Base-by-base conservation (phyloP, 208 protist genomes). In the Leishmania mexicana region DNA sequence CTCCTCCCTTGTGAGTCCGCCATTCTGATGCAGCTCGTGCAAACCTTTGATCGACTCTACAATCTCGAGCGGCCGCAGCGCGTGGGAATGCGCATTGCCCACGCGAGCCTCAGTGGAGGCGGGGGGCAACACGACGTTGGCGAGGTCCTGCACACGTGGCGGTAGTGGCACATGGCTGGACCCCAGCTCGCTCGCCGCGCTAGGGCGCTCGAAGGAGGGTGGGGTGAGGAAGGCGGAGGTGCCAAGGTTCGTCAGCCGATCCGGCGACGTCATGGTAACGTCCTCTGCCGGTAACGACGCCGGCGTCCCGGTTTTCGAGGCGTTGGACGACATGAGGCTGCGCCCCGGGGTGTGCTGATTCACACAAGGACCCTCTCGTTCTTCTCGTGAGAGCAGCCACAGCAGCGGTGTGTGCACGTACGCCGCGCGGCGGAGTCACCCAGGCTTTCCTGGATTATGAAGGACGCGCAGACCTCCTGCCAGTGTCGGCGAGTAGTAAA, bases 1-100 rank as follows among this genome's bases (percentile, higher is more conserved):
- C 86, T 96, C 91, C 64, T 94, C 89, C 49, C 80, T 45, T 0
- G 90, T 96, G 79, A 96, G 90, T 13, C 88, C 90, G 72, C 93
- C 93, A 7, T 78, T 71, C 78, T 93, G 87, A 57, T 90, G 87
- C 57, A 96, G 85, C 77, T 94, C 87, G 62, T 96, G 92, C 53
- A 95, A 81, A 11, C 80, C 81, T n/a, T 85, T 83, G 54, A 96
- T 95, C 73, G 87, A 90, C 80, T 95, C 86, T 38, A 90, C 81
- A 57, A 96, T 88, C 45, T 91, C 86, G 81, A 90, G 82, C 40
- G 88, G 88, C 35, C 83, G 85, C 40, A 75, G 68, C 28, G 47
- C n/a, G 72, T 79, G 67, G 38, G 85, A 57, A 49, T 65, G 83
- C 1, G 77, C 74, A n/a, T 65, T 54, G 79, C 72, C 81, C 75